These are phyloP conservation scores for Colletotrichum gloeosporioides DNA, from an alignment of 2,329 filamentous ascomycete species.

Conservation along the genomic window DNA sequence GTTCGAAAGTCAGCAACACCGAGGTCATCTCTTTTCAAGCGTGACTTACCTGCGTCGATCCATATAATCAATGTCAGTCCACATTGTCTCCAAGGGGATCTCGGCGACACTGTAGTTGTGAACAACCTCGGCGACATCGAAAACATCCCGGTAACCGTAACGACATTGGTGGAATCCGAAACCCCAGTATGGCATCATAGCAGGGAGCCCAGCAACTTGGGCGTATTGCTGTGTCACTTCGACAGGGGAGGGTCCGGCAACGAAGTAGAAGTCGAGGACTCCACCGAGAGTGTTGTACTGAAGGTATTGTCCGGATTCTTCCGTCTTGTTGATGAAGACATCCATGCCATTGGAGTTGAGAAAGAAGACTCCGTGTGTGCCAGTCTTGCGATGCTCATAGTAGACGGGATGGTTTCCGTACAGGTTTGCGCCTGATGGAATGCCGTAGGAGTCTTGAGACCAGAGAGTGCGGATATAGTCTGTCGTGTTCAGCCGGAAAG, in stretches of 20 bases:
- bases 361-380: conserved; percentile 71
- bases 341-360: conserved; percentile 81
- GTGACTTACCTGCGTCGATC: conserved; percentile 24
- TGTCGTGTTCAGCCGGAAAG: conserved; percentile 70
- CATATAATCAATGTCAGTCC: conserved; percentile 56
- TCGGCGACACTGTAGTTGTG: conserved; percentile 69
- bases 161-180: conserved; percentile 68
- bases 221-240: conserved; percentile 66
- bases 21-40: too few species aligned
- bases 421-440: conserved; percentile 68
- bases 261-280: conserved; percentile 74
- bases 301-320: conserved; percentile 67
- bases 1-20: conserved; percentile 22
- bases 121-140: conserved; percentile 69
- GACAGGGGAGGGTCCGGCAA: conserved; percentile 63
- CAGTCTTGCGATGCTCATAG: conserved; percentile 68
- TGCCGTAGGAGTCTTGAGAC: conserved; percentile 69
- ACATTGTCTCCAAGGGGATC: conserved; percentile 74
- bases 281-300: conserved; percentile 84
- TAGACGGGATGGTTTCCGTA: conserved; percentile 81
- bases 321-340: conserved; percentile 71
- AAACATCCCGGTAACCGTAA: conserved; percentile 70
- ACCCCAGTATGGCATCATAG: conserved; percentile 70
- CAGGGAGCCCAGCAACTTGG: conserved; percentile 58
- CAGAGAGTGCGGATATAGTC: conserved; percentile 75